A percentile compares a stretch with the other conserved stretches of the same genome.
Conservation (phyloP, 345 rosid species). For the Bruguiera parviflora region DNA sequence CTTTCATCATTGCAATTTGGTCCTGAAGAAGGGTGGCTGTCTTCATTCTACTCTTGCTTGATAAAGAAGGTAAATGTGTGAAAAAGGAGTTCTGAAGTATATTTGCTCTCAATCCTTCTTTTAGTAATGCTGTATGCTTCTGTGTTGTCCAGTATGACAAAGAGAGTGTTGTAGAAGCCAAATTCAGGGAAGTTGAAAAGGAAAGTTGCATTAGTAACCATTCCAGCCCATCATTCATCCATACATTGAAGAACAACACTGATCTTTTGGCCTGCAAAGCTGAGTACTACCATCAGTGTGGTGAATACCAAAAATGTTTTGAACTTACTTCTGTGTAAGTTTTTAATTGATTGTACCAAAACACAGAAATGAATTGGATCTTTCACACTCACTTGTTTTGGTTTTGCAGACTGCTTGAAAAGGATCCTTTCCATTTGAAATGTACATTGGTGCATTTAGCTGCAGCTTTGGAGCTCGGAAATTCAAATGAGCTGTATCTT, state of each 20-base stretch:
- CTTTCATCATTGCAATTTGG: constrained; percentile 80
- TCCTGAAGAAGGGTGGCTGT: constrained; percentile 89
- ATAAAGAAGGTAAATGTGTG: constrained; percentile 60
- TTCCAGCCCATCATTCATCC: constrained; percentile 49
- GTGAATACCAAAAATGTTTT: constrained; percentile 93
- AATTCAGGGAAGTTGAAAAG: constrained; percentile 73
- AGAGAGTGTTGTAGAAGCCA: constrained; percentile 78
- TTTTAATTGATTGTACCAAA: constrained; percentile 15
- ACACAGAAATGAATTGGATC: constrained; percentile 10
- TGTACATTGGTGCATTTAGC: constrained; percentile 84
- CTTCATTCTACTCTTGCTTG: constrained; percentile 91
- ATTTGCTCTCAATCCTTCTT: constrained; percentile 6
- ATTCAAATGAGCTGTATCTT: constrained; percentile 92
- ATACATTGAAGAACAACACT: constrained; percentile 60
- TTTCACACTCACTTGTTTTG: constrained; percentile 15
- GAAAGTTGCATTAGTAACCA: constrained; percentile 49
- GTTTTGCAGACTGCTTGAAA: constrained; percentile 72
- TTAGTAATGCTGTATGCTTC: neutral
- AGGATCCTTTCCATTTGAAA: constrained; percentile 95
- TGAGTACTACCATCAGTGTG: constrained; percentile 92
- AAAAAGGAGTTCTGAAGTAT: neutral
- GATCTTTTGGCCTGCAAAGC: constrained; percentile 96
- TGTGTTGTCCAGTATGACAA: constrained; percentile 58
- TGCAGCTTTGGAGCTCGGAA: constrained; percentile 92
- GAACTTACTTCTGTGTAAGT: constrained; percentile 84